Base-by-base conservation (phyloP, 1,284 basidiomycete species). In the Tausonia pullulans region DNA sequence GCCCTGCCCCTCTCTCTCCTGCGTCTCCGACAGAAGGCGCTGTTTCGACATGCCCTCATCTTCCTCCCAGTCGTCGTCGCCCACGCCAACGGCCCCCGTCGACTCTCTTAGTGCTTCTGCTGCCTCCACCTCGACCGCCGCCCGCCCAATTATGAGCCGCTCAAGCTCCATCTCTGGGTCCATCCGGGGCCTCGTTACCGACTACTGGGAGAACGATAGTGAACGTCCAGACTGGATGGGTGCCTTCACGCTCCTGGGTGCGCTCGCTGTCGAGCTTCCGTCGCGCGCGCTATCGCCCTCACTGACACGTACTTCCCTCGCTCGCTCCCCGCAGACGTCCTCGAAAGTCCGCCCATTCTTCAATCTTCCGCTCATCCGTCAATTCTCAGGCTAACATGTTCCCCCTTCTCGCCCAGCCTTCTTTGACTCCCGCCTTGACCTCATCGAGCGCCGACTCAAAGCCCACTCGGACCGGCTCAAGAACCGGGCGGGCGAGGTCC, bases 381-480 rank as follows among this genome's bases (percentile, higher is more conserved):
- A 53, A 10, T 8, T 9, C 9, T 53, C 14, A 10, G 10, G 11
- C 16, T 16, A 13, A 7, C 9, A 53, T 13, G 14, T 53, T 27
- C 52, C 52, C 39, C n/a, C 8, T 53, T 10, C 52, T 41, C 41
- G 39, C 4, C 14, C 14, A 63, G 62, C 65, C 16, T 62, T 62
- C 57, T 62, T 66, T 43, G 90, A 95, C 76, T 91, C 92, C 3
- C 85, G 89, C 69, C 79, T 96, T 68, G 93, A 96, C 75, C 82
- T 96, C 1, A 79, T 94, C 49, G 90, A 95, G 72, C 84, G 93
- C 50, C 84, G 85, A 64, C 82, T 94, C 46, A 87, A 90, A 75
- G 90, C 88, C 65, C 90, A 91, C 70, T 86, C 88, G 65, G 87
- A 90, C 67, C 81, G 84, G 64, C 80, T 95, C 67, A 90, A 88